phyloP scores from a whole-genome alignment of 2,329 filamentous ascomycete species.

The Mycocentrospora acerina region DNA sequence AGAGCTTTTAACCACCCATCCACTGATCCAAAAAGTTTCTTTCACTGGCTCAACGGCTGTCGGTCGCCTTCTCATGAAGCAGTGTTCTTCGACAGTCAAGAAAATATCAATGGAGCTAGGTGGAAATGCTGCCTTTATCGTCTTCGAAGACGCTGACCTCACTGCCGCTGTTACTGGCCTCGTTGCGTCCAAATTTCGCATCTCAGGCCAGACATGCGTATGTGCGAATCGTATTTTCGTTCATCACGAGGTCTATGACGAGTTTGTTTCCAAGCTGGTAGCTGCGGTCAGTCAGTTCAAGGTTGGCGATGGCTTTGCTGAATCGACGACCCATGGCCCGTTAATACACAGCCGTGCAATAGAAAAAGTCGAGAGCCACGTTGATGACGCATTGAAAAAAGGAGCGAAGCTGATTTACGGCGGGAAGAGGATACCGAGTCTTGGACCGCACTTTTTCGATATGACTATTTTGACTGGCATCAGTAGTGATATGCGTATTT shows the following conservation, averaged over 20 bases:
- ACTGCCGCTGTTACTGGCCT: constrained; percentile 45
- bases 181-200: constrained; percentile 4
- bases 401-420: no score
- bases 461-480: constrained; percentile 40
- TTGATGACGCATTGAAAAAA: constrained; percentile 23
- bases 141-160: constrained; percentile 62
- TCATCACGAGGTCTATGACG: constrained; percentile 42
- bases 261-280: constrained; percentile 36
- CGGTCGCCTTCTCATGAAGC: constrained; percentile 59
- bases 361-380: constrained; percentile 32
- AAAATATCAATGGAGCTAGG: constrained; percentile 62
- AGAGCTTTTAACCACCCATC: constrained; percentile 54
- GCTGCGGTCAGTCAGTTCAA: no score
- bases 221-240: constrained; percentile 51
- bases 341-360: no score
- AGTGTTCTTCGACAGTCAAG: constrained; percentile 58
- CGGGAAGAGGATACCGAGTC: no score
- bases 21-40: constrained; percentile 58
- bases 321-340: constrained; percentile 56
- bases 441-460: constrained; percentile 47
- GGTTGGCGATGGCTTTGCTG: constrained; percentile 54
- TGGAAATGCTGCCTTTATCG: constrained; percentile 62
- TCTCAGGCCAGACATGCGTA: constrained; percentile 13
- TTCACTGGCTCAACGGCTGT: constrained; percentile 58
- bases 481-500: constrained; percentile 14